These are phyloP conservation scores for Nyctanthes arbortristis DNA, from an alignment of 257 asterid species.

Conservation along the genomic window DNA sequence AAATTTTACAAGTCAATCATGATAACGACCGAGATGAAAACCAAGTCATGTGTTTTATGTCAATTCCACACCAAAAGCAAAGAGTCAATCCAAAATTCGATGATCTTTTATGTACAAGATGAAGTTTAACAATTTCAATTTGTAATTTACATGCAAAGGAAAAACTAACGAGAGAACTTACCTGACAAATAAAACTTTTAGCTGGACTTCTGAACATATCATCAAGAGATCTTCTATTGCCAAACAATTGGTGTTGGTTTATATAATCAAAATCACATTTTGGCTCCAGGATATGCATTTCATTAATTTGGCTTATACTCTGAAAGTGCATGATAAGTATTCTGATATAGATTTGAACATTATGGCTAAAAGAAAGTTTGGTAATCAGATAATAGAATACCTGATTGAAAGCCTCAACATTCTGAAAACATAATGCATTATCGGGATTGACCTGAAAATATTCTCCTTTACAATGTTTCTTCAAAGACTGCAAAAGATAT, in stretches of 20 bases:
- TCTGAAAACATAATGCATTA: slow-evolving; percentile 29
- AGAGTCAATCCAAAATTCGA: not conserved
- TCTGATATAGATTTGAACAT: not conserved
- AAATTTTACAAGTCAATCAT: too few species aligned
- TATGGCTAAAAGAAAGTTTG: not conserved
- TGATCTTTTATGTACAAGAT: not conserved
- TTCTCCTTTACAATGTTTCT: slow-evolving; percentile 35
- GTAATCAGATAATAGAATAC: slow-evolving; percentile 6
- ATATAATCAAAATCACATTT: slow-evolving; percentile 15
- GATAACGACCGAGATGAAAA: not conserved
- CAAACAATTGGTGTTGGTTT: slow-evolving; percentile 5
- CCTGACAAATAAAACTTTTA: slow-evolving; percentile 3
- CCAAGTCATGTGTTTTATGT: not conserved
- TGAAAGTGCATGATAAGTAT: not conserved
- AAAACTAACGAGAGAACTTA: not conserved
- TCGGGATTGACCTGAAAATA: slow-evolving; percentile 26
- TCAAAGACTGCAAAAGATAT: slow-evolving; percentile 29
- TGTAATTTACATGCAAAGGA: not conserved
- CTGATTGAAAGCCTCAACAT: slow-evolving; percentile 25
- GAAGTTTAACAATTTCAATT: not conserved
- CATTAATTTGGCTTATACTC: not conserved
- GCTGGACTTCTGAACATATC: not conserved
- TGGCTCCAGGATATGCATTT: slow-evolving; percentile 22
- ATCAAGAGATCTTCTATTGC: slow-evolving; percentile 23
- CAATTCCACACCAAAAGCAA: not conserved